Evolutionary conservation across 2,329 filamentous ascomycete species (phyloP).

Genomic region (Didymosphaeria variabile): DNA sequence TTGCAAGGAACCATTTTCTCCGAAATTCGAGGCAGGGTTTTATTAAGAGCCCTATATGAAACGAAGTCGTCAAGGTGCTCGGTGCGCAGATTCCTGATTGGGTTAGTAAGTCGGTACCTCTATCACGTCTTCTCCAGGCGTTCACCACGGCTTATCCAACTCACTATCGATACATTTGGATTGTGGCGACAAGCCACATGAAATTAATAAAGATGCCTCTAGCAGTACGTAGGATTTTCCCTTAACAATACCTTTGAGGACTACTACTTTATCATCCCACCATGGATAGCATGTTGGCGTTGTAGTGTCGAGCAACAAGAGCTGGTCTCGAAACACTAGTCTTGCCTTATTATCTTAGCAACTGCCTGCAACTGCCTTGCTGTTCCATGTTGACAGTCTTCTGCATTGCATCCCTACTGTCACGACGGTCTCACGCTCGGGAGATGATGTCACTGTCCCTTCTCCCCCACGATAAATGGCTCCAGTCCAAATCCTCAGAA

Average conservation of each 20-base stretch:
- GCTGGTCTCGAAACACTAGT: background rate
- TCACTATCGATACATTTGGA: background rate
- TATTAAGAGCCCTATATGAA: background rate
- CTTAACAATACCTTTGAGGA: background rate
- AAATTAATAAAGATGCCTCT: conserved; percentile 42
- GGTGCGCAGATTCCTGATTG: background rate
- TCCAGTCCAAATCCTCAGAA: no score
- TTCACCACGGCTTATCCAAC: background rate
- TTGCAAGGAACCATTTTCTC: no score
- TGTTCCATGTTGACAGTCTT: background rate
- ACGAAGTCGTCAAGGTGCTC: background rate
- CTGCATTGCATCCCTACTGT: background rate
- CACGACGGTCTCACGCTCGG: background rate
- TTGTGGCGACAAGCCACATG: conserved; percentile 20
- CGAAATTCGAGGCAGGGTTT: no score
- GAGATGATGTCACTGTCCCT: background rate
- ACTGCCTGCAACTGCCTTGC: background rate
- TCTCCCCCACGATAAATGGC: no score
- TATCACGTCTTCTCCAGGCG: conserved; percentile 4
- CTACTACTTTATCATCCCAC: background rate
- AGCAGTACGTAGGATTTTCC: conserved; percentile 32
- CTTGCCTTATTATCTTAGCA: background rate
- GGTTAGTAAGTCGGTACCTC: conserved; percentile 9
- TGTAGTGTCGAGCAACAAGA: background rate
- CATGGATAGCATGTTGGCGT: background rate